Percentiles rank a stretch among this genome's conserved stretches.
Evolutionary conservation across 2,329 filamentous ascomycete genomes (phyloP).

Genomic region (Phialophora verrucosa): DNA sequence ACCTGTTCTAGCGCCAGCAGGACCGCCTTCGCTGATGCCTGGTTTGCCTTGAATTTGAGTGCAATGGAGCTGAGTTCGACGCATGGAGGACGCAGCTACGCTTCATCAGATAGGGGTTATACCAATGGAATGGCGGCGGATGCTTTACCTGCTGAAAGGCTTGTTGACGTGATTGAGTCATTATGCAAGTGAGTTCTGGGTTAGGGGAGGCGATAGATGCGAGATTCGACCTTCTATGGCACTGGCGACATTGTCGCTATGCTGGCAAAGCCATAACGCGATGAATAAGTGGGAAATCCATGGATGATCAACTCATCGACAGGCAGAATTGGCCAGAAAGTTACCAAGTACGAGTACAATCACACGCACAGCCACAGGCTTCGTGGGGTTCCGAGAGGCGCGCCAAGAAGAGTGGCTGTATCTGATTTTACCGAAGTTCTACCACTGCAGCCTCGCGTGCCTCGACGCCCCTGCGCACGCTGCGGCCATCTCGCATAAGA

Average conservation of each 20-base stretch:
- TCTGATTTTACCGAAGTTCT: not conserved
- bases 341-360: not conserved
- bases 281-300: not conserved
- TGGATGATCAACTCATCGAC: not conserved
- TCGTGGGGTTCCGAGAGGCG: not conserved
- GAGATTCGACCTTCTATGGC: not conserved
- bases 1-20: slow-evolving; percentile 55
- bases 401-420: not conserved
- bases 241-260: not conserved
- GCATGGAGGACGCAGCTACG: slow-evolving; percentile 62
- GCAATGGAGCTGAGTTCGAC: slow-evolving; percentile 63
- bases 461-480: not conserved
- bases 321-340: not conserved
- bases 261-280: not conserved
- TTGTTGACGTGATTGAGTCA: slow-evolving; percentile 49
- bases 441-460: not conserved
- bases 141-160: slow-evolving; percentile 49
- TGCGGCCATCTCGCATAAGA: not conserved
- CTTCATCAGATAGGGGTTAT: not conserved
- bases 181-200: slow-evolving; percentile 26
- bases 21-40: slow-evolving; percentile 55
- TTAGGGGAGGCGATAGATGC: not conserved
- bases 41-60: slow-evolving; percentile 56
- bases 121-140: not conserved
- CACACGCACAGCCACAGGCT: not conserved